Conservation (phyloP, 129 eudicot species). For the Rutidosis leptorrhynchoides region DNA sequence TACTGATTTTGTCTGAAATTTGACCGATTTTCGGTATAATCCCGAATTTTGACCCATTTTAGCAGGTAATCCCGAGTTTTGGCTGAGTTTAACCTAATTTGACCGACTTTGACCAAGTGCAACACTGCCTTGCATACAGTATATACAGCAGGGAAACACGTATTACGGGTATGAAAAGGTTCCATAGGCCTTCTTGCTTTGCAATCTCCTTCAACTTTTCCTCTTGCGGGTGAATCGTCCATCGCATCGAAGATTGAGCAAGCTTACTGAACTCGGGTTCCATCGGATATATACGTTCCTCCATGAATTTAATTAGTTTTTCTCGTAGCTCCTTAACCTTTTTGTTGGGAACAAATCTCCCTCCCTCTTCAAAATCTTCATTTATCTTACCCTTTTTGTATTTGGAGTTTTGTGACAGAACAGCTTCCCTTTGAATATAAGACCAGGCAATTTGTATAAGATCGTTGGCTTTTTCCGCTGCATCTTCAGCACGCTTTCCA, state of each 20-base stretch:
- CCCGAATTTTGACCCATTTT: no score
- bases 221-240: slow-evolving; percentile 91
- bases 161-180: slow-evolving; percentile 86
- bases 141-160: slow-evolving; percentile 4
- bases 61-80: no score
- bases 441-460: slow-evolving; percentile 76
- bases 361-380: slow-evolving; percentile 38
- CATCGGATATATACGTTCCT: slow-evolving; percentile 75
- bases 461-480: slow-evolving; percentile 64
- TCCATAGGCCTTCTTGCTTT: slow-evolving; percentile 90
- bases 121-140: no score
- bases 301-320: slow-evolving; percentile 67
- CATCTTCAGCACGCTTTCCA: slow-evolving; percentile 71
- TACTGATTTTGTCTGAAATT: no score
- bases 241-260: slow-evolving; percentile 65
- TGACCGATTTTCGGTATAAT: no score
- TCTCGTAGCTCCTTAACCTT: slow-evolving; percentile 61
- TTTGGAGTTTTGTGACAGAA: slow-evolving; percentile 60
- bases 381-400: slow-evolving; percentile 37
- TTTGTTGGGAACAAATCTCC: slow-evolving; percentile 65
- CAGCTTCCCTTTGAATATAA: slow-evolving; percentile 61
- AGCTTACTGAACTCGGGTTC: slow-evolving; percentile 70
- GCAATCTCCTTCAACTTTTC: slow-evolving; percentile 87
- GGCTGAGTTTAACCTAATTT: no score
- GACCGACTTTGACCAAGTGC: no score